Conservation (phyloP, 768 basidiomycete species). For the Gymnopilus junonius region DNA sequence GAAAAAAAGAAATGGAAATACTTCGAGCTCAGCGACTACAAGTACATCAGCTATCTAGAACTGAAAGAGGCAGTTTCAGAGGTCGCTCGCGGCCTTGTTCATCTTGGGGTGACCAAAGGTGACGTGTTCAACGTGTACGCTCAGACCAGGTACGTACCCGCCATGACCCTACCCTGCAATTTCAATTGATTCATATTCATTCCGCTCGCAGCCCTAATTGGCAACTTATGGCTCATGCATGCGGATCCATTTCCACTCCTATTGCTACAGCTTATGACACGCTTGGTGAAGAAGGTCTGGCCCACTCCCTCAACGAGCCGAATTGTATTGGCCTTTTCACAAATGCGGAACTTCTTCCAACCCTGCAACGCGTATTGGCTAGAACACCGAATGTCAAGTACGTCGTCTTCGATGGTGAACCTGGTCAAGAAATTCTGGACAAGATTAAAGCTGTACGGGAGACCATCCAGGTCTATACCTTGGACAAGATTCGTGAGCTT, state of each 20-base stretch:
- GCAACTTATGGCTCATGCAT: slow-evolving; percentile 88
- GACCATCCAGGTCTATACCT: slow-evolving; percentile 59
- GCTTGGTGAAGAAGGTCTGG: slow-evolving; percentile 85
- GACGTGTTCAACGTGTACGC: slow-evolving; percentile 93
- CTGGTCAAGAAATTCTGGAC: slow-evolving; percentile 55
- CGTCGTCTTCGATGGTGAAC: slow-evolving; percentile 86
- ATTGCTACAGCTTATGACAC: slow-evolving; percentile 98
- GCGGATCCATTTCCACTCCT: slow-evolving; percentile 73
- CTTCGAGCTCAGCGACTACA: slow-evolving; percentile 89
- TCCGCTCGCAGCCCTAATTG: slow-evolving; percentile 65
- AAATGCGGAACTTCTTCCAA: slow-evolving; percentile 88
- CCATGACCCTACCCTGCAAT: slow-evolving; percentile 5
- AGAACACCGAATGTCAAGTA: slow-evolving; percentile 77
- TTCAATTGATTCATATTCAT: slow-evolving; percentile 3
- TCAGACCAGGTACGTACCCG: slow-evolving; percentile 67
- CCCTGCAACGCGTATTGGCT: slow-evolving; percentile 69
- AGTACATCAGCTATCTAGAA: slow-evolving; percentile 77
- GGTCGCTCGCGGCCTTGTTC: slow-evolving; percentile 72
- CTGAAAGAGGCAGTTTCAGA: slow-evolving; percentile 67
- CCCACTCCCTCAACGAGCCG: slow-evolving; percentile 87
- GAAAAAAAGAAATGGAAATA: slow-evolving; percentile 98
- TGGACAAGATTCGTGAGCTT: slow-evolving; percentile 74
- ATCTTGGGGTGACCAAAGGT: slow-evolving; percentile 66
- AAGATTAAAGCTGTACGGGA: slow-evolving; percentile 60
- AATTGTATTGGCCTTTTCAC: slow-evolving; percentile 86